Base-by-base conservation (phyloP, 169 alveolate species). In the Cyclospora cayetanensis region DNA sequence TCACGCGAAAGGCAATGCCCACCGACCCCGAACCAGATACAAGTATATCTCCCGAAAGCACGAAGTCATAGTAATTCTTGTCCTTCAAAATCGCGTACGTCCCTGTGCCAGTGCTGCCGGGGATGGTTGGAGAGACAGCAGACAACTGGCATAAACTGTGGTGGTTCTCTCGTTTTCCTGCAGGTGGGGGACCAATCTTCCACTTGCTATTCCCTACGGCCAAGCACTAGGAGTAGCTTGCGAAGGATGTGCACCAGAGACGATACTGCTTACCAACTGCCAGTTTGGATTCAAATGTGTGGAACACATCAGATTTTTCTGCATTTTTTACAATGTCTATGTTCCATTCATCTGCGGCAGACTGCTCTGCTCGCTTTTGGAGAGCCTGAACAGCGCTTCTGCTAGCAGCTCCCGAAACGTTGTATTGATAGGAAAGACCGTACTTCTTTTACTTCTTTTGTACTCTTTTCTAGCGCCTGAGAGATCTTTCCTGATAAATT, bases 21-120 rank as follows among this genome's bases (percentile, higher is more conserved):
- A 95, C 95, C 2, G 96, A 94, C 9, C 97, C 97, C 66, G 94
- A 89, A 12, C 97, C 96, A 68, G 94, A 93, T 25, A 91, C 92
- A 76, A 93, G 60, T 20, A 95, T 72, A 80, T 95, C 95, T 9
- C 94, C 94, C 31, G 94, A 85, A 72, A 95, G 90, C 25, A 92
- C 94, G 65, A 91, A 91, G 85, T 95, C 97, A 68, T 89, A 95
- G 80, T 93, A 95, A 20, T 90, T 91, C 84, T 95, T 95, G 66
- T 95, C 90, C 65, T 94, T 85, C 76, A 95, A 82, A 53, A 94
- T 93, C 34, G 95, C 93, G 60, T 91, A 95, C 4, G 96, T 86
- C 22, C 97, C 97, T 29, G 63, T 77, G 39, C 94, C 95, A 29
- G 89, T 85, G 43, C 68, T 72, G 60, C 82, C 92, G 34, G 39